A percentile compares a stretch with the other conserved stretches of the same genome.
Conservation (phyloP, 257 asterid species). For the Penstemon barbatus region DNA sequence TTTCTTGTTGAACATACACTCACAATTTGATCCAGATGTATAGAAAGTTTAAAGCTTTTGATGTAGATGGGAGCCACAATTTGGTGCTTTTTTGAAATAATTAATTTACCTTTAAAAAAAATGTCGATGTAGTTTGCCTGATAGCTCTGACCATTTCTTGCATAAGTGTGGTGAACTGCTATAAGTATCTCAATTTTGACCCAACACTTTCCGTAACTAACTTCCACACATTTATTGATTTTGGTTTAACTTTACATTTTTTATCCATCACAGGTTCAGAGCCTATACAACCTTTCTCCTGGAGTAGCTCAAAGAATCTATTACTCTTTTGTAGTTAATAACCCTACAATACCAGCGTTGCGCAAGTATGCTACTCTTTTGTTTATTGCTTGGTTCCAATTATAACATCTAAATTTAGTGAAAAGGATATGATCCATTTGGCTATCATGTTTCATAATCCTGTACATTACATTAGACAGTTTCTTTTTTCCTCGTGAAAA, state of each 20-base stretch:
- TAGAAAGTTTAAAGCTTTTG: no score
- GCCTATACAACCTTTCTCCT: conserved; percentile 52
- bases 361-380: conserved; percentile 57
- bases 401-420: conserved; percentile 20
- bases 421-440: conserved; percentile 1
- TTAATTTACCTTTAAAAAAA: background rate
- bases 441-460: conserved; percentile 13
- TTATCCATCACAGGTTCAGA: conserved; percentile 53
- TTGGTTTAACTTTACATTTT: conserved; percentile 7
- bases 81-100: no score
- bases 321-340: conserved; percentile 65
- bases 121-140: background rate
- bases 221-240: background rate
- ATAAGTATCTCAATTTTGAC: conserved; percentile 3
- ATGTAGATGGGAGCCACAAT: no score
- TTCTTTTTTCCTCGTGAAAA: conserved; percentile 7
- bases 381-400: conserved; percentile 15
- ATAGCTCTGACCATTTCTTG: background rate
- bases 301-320: conserved; percentile 59
- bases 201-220: conserved; percentile 13
- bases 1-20: no score
- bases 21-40: no score
- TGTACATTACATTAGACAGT: conserved; percentile 12
- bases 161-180: background rate
- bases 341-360: conserved; percentile 71